Conservation (phyloP, 768 basidiomycete species). For the Hysterangium stoloniferum region DNA sequence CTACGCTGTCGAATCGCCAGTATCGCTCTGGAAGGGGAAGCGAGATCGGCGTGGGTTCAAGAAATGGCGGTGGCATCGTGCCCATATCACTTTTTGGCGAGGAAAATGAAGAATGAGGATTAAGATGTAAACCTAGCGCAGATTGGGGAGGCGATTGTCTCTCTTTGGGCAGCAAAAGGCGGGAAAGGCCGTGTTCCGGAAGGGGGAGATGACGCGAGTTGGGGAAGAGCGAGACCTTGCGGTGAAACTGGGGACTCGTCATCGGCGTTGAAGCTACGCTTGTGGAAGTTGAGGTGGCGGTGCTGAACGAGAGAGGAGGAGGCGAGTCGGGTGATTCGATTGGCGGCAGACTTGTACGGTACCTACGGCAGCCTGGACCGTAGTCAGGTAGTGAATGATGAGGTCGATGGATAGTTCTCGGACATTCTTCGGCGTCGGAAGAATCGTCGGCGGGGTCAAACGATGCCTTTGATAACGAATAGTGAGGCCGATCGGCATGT, state of each 20-base stretch:
- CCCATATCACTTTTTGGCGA: neutral
- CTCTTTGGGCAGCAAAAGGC: neutral
- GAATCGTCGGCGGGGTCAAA: neutral
- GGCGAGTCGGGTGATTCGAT: neutral
- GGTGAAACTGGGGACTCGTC: conserved; percentile 2
- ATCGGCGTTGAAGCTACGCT: conserved; percentile 7
- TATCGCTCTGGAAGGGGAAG: conserved; percentile 7
- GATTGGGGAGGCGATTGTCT: neutral
- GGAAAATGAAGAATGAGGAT: neutral
- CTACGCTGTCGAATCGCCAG: conserved; percentile 9
- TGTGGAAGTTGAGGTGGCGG: neutral
- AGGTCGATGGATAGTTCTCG: neutral
- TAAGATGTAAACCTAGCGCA: conserved; percentile 4
- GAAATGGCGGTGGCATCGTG: conserved; percentile 4
- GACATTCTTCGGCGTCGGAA: conserved; percentile 4
- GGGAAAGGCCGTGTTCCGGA: neutral
- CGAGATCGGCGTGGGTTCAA: conserved; percentile 5
- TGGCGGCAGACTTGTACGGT: neutral
- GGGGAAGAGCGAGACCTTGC: conserved; percentile 3
- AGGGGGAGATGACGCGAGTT: conserved; percentile 5
- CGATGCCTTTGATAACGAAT: conserved; percentile 3
- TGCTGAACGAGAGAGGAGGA: conserved; percentile 8
- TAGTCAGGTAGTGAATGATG: neutral
- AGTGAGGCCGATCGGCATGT: conserved; percentile 1
- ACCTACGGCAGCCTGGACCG: neutral